Evolutionary conservation across 1,284 basidiomycete species (phyloP).

Genomic region (Erythrobasidium hasegawianum): DNA sequence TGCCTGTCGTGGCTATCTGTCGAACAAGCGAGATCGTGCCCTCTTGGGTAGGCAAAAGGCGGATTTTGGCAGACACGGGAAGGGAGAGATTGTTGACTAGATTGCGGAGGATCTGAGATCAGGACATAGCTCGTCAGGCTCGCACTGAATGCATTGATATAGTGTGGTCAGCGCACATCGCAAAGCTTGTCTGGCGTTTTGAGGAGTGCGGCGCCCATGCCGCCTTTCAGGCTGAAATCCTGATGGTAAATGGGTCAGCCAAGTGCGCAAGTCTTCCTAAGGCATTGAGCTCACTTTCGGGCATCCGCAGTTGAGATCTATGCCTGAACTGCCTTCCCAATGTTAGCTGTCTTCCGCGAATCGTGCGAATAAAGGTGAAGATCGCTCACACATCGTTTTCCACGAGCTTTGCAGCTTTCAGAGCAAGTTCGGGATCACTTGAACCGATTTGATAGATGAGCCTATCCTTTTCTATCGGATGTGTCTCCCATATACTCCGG

Average conservation of each 20-base stretch:
- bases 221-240: conserved; percentile 87
- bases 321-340: conserved; percentile 57
- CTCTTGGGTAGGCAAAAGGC: conserved; percentile 77
- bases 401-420: conserved; percentile 81
- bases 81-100: conserved; percentile 71
- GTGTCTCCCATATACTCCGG: conserved; percentile 84
- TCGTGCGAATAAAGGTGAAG: too few species aligned
- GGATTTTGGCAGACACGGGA: conserved; percentile 86
- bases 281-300: conserved; percentile 38
- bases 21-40: conserved; percentile 83
- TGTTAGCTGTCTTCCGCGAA: background rate
- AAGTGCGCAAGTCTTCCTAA: too few species aligned
- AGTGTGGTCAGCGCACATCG: conserved; percentile 41
- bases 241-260: background rate
- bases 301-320: conserved; percentile 84
- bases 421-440: conserved; percentile 80
- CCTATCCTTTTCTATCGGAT: conserved; percentile 88
- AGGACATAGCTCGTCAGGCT: too few species aligned
- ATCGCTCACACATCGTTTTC: conserved; percentile 65
- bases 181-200: conserved; percentile 87
- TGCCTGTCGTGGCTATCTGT: conserved; percentile 78
- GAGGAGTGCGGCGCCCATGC: conserved; percentile 97
- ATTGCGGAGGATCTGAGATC: conserved; percentile 66
- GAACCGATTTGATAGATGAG: conserved; percentile 90
- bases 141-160: too few species aligned